These are phyloP conservation scores for Nitzschia palea DNA, from an alignment of 108 stramenopile genomes.

Conservation along the genomic window DNA sequence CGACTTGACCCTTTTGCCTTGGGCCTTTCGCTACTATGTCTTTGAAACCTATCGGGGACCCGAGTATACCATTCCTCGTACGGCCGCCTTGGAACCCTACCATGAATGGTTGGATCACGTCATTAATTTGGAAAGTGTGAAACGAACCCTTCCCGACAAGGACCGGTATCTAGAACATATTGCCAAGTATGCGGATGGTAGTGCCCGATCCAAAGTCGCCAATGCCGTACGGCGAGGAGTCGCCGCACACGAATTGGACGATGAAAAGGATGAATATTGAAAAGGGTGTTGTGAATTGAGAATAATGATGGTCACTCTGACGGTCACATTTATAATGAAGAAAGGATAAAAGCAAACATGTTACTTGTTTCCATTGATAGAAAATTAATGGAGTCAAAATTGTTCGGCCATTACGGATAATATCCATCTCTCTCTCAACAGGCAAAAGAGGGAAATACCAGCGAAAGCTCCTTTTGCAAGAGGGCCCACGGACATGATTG, in stretches of 20 bases:
- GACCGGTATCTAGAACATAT: conserved; percentile 80
- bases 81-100: conserved; percentile 55
- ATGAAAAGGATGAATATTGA: conserved; percentile 72
- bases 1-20: conserved; percentile 77
- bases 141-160: conserved; percentile 82
- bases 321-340: too few species aligned
- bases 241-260: conserved; percentile 81
- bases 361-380: too few species aligned
- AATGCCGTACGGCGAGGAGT: conserved; percentile 87
- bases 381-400: too few species aligned
- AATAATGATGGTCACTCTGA: too few species aligned
- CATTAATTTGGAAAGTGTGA: conserved; percentile 61
- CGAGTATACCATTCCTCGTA: conserved; percentile 55
- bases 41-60: conserved; percentile 82
- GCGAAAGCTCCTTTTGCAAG: too few species aligned
- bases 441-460: too few species aligned
- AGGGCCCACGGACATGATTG: too few species aligned
- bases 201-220: conserved; percentile 80
- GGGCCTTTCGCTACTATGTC: conserved; percentile 79
- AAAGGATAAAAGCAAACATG: too few species aligned
- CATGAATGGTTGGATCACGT: conserved; percentile 79
- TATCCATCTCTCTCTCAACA: too few species aligned
- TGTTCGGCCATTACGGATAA: too few species aligned
- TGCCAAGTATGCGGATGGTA: conserved; percentile 81
- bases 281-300: too few species aligned